Conservation (phyloP, 257 asterid species). For the Fraxinus pennsylvanica region DNA sequence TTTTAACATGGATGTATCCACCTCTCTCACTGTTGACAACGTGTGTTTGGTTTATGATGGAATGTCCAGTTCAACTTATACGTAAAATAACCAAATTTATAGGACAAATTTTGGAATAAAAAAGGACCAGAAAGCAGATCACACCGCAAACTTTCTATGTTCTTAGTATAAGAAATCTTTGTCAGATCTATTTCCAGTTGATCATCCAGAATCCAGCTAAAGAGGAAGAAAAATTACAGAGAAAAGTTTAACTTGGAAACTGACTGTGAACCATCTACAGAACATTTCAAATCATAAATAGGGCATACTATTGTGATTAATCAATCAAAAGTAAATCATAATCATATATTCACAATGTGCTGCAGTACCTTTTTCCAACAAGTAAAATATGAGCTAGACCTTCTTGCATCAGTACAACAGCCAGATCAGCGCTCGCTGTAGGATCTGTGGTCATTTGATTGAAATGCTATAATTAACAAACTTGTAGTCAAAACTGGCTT, state of each 20-base stretch:
- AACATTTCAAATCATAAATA: not conserved
- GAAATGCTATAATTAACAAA: conserved; percentile 32
- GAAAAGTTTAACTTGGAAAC: not conserved
- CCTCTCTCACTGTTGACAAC: not conserved
- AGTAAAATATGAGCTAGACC: conserved; percentile 84
- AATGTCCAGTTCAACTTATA: not conserved
- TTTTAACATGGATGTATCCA: not conserved
- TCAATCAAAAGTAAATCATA: conserved; percentile 15
- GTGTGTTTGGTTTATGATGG: no score
- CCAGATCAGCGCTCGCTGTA: conserved; percentile 91
- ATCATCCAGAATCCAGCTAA: not conserved
- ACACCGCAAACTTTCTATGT: not conserved
- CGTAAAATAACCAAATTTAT: not conserved
- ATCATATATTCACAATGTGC: not conserved
- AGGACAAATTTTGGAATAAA: not conserved
- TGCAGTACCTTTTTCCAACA: conserved; percentile 77
- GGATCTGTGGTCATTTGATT: conserved; percentile 57
- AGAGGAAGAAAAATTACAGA: not conserved
- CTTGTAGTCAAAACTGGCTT: conserved; percentile 4
- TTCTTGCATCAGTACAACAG: conserved; percentile 95
- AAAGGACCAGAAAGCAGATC: conserved; percentile 4
- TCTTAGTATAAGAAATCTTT: not conserved
- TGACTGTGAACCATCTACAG: not conserved
- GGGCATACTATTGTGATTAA: not conserved
- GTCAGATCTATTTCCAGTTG: not conserved